Evolutionary conservation across 176 grass and related monocot genomes (phyloP).

Genomic region (Elaeis guineensis): DNA sequence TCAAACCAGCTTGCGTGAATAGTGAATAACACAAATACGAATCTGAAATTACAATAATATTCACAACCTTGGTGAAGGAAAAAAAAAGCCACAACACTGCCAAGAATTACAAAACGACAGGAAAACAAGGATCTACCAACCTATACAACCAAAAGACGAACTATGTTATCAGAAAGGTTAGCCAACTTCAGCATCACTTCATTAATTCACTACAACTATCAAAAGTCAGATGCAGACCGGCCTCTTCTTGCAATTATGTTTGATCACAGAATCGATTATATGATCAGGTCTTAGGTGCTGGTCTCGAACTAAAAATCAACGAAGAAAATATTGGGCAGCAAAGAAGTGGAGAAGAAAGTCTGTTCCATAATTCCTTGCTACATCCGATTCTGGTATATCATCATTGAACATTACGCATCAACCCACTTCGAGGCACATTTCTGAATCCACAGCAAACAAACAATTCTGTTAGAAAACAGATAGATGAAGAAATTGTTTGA

Average conservation of each 20-base stretch:
- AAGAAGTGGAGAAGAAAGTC: slow-evolving; percentile 21
- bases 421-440: slow-evolving; percentile 52
- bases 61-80: slow-evolving; percentile 34
- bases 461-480: neutral
- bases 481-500: neutral
- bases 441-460: slow-evolving; percentile 23
- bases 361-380: slow-evolving; percentile 34
- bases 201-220: slow-evolving; percentile 13
- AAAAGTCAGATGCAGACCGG: slow-evolving; percentile 30
- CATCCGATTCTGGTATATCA: slow-evolving; percentile 7
- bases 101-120: slow-evolving; percentile 33
- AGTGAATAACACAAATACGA: too few relatives aligned
- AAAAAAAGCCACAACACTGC: slow-evolving; percentile 23
- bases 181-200: slow-evolving; percentile 15
- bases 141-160: slow-evolving; percentile 58
- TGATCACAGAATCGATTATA: slow-evolving; percentile 21
- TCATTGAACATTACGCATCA: slow-evolving; percentile 70
- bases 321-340: slow-evolving; percentile 32
- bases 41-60: slow-evolving; percentile 39
- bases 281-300: slow-evolving; percentile 52
- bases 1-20: too few relatives aligned
- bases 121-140: slow-evolving; percentile 29
- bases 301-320: slow-evolving; percentile 44
- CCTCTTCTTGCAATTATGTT: slow-evolving; percentile 1
- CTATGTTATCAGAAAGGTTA: slow-evolving; percentile 30